Evolutionary conservation across 2,329 filamentous ascomycete species (phyloP).

Genomic region (Aspergillus brasiliensis): DNA sequence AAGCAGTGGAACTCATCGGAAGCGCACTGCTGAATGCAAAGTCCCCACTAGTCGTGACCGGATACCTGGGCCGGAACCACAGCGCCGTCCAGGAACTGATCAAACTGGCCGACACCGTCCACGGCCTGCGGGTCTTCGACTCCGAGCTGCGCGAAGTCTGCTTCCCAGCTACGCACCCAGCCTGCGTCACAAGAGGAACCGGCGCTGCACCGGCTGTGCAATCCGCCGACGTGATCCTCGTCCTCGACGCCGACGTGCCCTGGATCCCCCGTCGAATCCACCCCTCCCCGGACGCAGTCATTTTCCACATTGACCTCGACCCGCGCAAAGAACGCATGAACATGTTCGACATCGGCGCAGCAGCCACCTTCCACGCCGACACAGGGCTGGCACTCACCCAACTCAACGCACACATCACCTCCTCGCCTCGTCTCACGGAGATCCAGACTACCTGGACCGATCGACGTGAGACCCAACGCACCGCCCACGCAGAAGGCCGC

Average conservation of each 20-base stretch:
- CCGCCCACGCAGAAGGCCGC: neutral
- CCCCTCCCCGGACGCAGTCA: constrained; percentile 44
- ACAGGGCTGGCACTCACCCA: constrained; percentile 3
- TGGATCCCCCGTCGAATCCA: constrained; percentile 65
- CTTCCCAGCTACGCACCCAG: constrained; percentile 38
- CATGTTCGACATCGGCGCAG: constrained; percentile 13
- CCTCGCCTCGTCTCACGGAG: neutral
- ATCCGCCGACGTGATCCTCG: constrained; percentile 77
- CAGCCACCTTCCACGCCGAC: constrained; percentile 12
- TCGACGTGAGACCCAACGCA: neutral
- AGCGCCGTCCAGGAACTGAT: constrained; percentile 46
- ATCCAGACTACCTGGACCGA: neutral
- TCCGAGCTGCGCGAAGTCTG: constrained; percentile 56
- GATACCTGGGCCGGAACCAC: constrained; percentile 51
- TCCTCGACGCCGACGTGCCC: constrained; percentile 84
- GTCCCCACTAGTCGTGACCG: constrained; percentile 51
- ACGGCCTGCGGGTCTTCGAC: constrained; percentile 52
- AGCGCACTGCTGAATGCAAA: constrained; percentile 46
- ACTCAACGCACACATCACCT: constrained; percentile 7
- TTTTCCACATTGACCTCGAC: constrained; percentile 67
- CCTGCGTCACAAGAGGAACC: constrained; percentile 56
- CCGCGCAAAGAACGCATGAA: constrained; percentile 55
- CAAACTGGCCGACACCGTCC: constrained; percentile 49
- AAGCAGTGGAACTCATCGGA: constrained; percentile 40
- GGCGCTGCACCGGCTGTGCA: constrained; percentile 71